Conservation (phyloP, 2,329 filamentous ascomycete genomes). For the Phoma sp. region DNA sequence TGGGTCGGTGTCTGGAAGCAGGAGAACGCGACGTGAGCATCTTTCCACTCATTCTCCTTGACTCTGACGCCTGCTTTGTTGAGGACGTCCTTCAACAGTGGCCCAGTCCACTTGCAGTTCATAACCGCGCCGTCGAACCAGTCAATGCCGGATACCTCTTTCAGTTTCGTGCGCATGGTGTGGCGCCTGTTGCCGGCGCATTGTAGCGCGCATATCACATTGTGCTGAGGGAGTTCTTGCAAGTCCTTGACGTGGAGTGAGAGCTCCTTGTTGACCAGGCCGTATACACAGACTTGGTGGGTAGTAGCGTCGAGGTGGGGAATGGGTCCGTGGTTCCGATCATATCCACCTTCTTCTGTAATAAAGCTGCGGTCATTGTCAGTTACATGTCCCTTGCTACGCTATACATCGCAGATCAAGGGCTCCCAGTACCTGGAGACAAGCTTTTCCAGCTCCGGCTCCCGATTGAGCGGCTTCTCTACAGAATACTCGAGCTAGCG, state of each 20-base stretch:
- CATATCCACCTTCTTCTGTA: conserved; percentile 56
- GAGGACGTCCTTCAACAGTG: conserved; percentile 60
- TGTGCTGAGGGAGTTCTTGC: conserved; percentile 58
- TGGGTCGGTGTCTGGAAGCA: conserved; percentile 60
- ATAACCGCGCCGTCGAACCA: conserved; percentile 67
- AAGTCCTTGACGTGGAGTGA: conserved; percentile 57
- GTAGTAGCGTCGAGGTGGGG: conserved; percentile 53
- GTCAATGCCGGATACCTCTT: conserved; percentile 65
- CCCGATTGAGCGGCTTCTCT: conserved; percentile 56
- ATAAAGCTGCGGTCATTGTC: conserved; percentile 52
- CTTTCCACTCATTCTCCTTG: conserved; percentile 32
- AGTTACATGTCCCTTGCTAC: background rate
- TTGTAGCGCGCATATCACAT: conserved; percentile 63
- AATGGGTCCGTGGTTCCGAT: conserved; percentile 63
- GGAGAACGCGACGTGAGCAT: conserved; percentile 62
- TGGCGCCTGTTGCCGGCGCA: conserved; percentile 67
- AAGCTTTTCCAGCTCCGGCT: conserved; percentile 53
- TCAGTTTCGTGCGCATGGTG: conserved; percentile 64
- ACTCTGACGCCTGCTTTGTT: conserved; percentile 52
- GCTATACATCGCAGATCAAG: background rate
- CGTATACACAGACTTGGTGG: conserved; percentile 57
- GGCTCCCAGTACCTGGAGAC: conserved; percentile 47
- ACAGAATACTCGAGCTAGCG: conserved; percentile 50
- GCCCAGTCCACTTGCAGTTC: conserved; percentile 63
- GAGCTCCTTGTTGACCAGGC: conserved; percentile 54